Conservation (phyloP, 805 yeast species). For the Torulaspora indica region DNA sequence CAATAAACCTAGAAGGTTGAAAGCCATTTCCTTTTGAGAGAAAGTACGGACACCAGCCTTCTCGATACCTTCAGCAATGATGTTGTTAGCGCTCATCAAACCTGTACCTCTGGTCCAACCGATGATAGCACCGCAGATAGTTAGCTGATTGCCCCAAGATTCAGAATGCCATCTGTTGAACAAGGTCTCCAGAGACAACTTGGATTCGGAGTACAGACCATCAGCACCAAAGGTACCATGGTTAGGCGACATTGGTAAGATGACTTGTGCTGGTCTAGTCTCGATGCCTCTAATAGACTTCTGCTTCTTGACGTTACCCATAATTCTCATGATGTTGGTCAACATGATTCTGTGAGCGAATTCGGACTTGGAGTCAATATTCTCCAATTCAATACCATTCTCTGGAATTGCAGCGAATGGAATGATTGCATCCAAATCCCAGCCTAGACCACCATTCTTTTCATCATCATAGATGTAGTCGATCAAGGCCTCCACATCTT, state of each 20-base stretch:
- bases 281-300: slow-evolving; percentile 71
- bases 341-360: slow-evolving; percentile 98
- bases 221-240: slow-evolving; percentile 99
- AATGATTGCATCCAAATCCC: slow-evolving; percentile 94
- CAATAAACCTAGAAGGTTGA: slow-evolving; percentile 91
- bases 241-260: slow-evolving; percentile 95
- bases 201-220: slow-evolving; percentile 97
- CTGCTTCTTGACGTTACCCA: slow-evolving; percentile 84
- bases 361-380: slow-evolving; percentile 91
- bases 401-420: slow-evolving; percentile 99
- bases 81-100: slow-evolving; percentile 94
- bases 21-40: slow-evolving; percentile 99
- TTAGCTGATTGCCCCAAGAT: slow-evolving; percentile 90
- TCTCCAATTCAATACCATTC: slow-evolving; percentile 92
- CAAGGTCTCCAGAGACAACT: slow-evolving; percentile 88
- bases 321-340: slow-evolving; percentile 85
- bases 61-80: slow-evolving; percentile 97
- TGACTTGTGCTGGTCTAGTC: slow-evolving; percentile 97
- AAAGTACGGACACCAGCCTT: slow-evolving; percentile 93
- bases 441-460: slow-evolving; percentile 87
- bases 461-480: slow-evolving; percentile 78
- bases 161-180: slow-evolving; percentile 99
- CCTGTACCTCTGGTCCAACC: slow-evolving; percentile 99
- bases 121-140: slow-evolving; percentile 95
- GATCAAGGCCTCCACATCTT: slow-evolving; percentile 83